Conservation (phyloP, 2,329 filamentous ascomycete genomes). For the Ophiobolus disseminans region DNA sequence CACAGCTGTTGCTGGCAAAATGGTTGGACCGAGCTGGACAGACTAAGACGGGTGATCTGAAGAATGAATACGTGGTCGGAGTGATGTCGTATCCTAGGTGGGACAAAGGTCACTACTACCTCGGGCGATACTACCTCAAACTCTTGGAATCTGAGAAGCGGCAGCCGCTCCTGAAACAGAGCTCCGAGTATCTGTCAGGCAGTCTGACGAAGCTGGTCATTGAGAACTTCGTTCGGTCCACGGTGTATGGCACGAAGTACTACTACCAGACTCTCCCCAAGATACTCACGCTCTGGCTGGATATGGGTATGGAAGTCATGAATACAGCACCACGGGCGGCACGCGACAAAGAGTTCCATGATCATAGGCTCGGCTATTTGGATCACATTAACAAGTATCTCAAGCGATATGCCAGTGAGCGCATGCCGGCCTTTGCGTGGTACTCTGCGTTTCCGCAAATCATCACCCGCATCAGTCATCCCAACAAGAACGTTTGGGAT, state of each 20-base stretch:
- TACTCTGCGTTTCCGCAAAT: constrained; percentile 89
- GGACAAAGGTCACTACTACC: constrained; percentile 97
- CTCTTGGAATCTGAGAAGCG: constrained; percentile 86
- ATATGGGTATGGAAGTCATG: constrained; percentile 77
- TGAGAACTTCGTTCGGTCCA: constrained; percentile 88
- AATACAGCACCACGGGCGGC: constrained; percentile 26
- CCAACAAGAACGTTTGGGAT: constrained; percentile 77
- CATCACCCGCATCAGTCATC: constrained; percentile 92
- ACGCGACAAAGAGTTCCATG: constrained; percentile 40
- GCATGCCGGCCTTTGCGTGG: constrained; percentile 77
- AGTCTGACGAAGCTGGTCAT: constrained; percentile 88
- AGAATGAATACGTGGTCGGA: constrained; percentile 75
- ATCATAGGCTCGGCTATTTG: constrained; percentile 37
- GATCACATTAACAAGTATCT: constrained; percentile 68
- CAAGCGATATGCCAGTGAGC: constrained; percentile 73
- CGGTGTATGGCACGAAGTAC: constrained; percentile 91
- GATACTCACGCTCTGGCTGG: constrained; percentile 91
- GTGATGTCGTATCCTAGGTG: constrained; percentile 73
- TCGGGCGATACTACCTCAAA: constrained; percentile 97
- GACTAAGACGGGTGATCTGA: constrained; percentile 81
- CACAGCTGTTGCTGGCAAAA: constrained; percentile 88
- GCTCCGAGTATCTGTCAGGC: constrained; percentile 66
- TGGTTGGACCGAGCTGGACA: constrained; percentile 97
- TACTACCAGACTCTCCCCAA: constrained; percentile 93
- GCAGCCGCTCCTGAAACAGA: constrained; percentile 76